Percentiles rank a stretch among this genome's conserved stretches.
Conservation (phyloP, 257 asterid species). For the Nyctanthes arbortristis region DNA sequence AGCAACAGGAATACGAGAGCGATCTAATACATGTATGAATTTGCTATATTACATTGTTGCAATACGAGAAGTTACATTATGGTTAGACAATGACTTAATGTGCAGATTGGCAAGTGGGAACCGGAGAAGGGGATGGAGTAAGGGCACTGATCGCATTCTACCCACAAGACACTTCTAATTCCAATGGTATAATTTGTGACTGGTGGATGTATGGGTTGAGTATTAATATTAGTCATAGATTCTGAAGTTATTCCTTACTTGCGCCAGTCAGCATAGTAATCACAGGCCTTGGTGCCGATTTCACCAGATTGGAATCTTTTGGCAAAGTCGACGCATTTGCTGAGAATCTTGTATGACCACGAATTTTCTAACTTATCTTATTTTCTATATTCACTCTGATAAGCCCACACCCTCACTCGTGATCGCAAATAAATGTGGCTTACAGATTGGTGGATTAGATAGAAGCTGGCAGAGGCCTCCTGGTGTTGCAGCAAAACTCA, state of each 20-base stretch:
- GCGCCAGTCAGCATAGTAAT: conserved; percentile 80
- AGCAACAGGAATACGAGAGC: neutral
- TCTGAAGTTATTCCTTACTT: conserved; percentile 28
- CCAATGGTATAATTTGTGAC: conserved; percentile 58
- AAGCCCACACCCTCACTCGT: neutral
- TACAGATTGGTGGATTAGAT: conserved; percentile 85
- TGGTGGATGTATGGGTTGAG: conserved; percentile 13
- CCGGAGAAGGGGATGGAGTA: conserved; percentile 84
- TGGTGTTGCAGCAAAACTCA: conserved; percentile 87
- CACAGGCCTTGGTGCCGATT: conserved; percentile 92
- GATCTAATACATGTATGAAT: no score
- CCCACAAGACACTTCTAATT: conserved; percentile 62
- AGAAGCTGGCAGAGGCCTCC: conserved; percentile 99
- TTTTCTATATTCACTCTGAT: neutral
- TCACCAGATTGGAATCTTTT: conserved; percentile 90
- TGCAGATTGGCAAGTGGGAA: conserved; percentile 92
- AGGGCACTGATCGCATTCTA: conserved; percentile 81
- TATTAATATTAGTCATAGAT: conserved; percentile 12
- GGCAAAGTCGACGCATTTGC: conserved; percentile 99
- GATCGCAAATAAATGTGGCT: neutral
- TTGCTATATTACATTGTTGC: no score
- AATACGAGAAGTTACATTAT: no score
- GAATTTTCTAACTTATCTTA: conserved; percentile 9
- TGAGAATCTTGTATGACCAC: conserved; percentile 70
- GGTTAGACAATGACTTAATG: neutral